Evolutionary conservation across 2,329 filamentous ascomycete genomes (phyloP).

Genomic region (Tothia fuscella): DNA sequence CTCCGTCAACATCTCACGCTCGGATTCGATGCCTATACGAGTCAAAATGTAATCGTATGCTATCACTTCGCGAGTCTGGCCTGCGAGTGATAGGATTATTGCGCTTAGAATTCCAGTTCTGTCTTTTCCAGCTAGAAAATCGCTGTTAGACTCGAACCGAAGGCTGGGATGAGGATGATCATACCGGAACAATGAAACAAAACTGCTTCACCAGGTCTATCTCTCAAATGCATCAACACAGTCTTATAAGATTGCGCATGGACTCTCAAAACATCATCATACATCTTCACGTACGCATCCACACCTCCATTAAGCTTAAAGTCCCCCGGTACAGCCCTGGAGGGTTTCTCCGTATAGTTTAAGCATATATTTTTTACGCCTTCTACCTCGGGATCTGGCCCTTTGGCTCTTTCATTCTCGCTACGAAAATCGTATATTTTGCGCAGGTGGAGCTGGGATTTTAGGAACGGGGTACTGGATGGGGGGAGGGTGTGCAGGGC

Average conservation of each 20-base stretch:
- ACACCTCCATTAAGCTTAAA: constrained; percentile 11
- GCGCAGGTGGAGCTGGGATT: constrained; percentile 11
- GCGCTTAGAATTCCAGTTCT: constrained; percentile 16
- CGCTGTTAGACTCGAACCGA: background rate
- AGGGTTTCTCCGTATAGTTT: background rate
- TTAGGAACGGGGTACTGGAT: constrained; percentile 4
- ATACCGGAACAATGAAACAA: constrained; percentile 16
- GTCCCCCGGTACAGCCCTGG: constrained; percentile 5
- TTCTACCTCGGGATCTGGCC: constrained; percentile 10
- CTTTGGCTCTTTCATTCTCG: constrained; percentile 6
- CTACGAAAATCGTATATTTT: constrained; percentile 13
- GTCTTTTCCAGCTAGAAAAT: constrained; percentile 16
- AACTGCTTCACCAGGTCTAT: constrained; percentile 11
- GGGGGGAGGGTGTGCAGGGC: constrained; percentile 4
- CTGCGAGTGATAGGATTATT: constrained; percentile 14
- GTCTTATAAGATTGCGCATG: constrained; percentile 11
- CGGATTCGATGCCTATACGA: constrained; percentile 15
- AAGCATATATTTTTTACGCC: constrained; percentile 12
- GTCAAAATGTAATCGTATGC: constrained; percentile 15
- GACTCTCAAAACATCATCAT: constrained; percentile 14
- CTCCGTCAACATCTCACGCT: constrained; percentile 12
- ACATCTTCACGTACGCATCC: constrained; percentile 14
- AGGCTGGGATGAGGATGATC: background rate
- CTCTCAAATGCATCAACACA: constrained; percentile 13
- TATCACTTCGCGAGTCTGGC: constrained; percentile 11